These are phyloP conservation scores for Metschnikowia aberdeeniae DNA, from an alignment of 805 yeast species.

Conservation along the genomic window DNA sequence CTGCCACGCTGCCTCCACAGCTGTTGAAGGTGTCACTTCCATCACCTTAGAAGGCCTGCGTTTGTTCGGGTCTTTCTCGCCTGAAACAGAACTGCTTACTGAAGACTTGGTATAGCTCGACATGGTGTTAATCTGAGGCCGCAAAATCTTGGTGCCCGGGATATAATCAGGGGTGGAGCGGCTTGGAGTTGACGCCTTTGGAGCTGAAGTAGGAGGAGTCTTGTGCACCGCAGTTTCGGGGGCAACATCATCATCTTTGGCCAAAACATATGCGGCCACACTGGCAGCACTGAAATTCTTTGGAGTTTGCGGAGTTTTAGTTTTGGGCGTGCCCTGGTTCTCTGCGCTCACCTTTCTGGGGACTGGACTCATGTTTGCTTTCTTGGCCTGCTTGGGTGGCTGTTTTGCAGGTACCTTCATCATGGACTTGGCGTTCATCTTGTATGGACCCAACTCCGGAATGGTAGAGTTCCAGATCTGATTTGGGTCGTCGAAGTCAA, in stretches of 20 bases:
- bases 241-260: constrained; percentile 18
- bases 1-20: constrained; percentile 58
- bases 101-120: constrained; percentile 18
- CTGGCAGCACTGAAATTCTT: constrained; percentile 30
- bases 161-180: constrained; percentile 41
- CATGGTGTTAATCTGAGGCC: constrained; percentile 46
- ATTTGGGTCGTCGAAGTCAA: constrained; percentile 64
- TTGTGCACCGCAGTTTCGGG: not conserved
- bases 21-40: constrained; percentile 45
- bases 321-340: not conserved
- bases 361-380: constrained; percentile 3
- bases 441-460: constrained; percentile 69
- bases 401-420: constrained; percentile 54
- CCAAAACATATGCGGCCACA: constrained; percentile 39
- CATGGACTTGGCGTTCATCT: constrained; percentile 74
- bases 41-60: constrained; percentile 26
- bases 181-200: constrained; percentile 7
- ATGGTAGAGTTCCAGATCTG: constrained; percentile 65
- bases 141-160: constrained; percentile 56
- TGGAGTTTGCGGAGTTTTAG: constrained; percentile 3
- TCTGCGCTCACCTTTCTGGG: constrained; percentile 2
- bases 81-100: constrained; percentile 13
- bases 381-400: constrained; percentile 4
- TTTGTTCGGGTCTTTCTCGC: constrained; percentile 8
- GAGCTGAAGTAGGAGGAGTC: constrained; percentile 22